Evolutionary conservation across 1,284 basidiomycete species (phyloP), one percentile per base, ranked within the genome.

Genomic region (Ceratobasidium sp.): DNA sequence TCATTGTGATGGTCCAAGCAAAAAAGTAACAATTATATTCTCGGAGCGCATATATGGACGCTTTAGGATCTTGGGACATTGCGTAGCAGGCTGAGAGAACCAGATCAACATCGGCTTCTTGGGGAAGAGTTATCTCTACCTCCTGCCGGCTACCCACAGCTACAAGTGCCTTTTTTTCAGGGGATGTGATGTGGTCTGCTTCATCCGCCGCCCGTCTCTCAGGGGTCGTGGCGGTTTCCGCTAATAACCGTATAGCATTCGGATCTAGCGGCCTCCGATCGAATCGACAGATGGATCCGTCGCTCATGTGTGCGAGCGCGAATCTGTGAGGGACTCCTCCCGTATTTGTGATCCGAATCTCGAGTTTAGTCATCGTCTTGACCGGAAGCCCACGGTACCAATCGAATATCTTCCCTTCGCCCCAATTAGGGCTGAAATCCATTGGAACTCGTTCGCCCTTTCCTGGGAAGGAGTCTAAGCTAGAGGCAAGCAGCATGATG

Each of bases 151-250:
- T 46, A 23, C 12, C 18, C 14, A 1, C 8, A 8, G 5, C 10
- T 23, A 10, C 21, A 6, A 26, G n/a, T 23, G 14, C n/a, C n/a
- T n/a, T 92, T 90, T 28, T 18, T 45, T 30, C 50, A 16, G 21
- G 12, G 23, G n/a, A n/a, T 79, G 36, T 43, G 16, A 57, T 26
- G 3, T 26, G 34, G 2, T 5, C 10, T 5, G 26, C 41, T 18
- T 69, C 52, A 28, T 69, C 65, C 2, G 53, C 65, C 3, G 65
- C 65, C 21, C 53, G 28, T 9, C 65, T 52, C 23, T 10, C 41
- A 10, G 65, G 48, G 2, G 8, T 50, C 3, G 10, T 18, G 30
- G 21, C 48, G 6, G 64, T 55, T 41, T 67, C 64, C 2, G 14
- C 32, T n/a, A 55, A 9, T 2, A 67, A 26, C 14, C 30, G 18